Base-by-base conservation (phyloP, 331 rosid species). In the Stylosanthes scabra region DNA sequence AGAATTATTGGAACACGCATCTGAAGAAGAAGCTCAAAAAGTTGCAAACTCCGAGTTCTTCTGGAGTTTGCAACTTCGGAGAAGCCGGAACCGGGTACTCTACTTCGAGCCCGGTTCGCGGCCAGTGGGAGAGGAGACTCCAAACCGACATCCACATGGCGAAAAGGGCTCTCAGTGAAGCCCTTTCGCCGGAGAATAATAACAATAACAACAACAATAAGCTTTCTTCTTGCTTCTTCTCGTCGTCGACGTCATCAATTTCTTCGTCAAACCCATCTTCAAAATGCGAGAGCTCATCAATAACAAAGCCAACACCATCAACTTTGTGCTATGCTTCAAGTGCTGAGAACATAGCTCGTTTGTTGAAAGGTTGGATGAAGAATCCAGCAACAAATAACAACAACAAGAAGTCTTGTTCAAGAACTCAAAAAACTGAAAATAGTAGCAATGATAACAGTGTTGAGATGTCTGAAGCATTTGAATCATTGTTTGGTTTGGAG, bases 101-200 rank as follows among this genome's bases (percentile, higher is more conserved):
- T 37, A 31, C 76, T 27, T 78, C 90, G 29, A 83, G 77, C 46
- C 51, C 78, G 11, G 80, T 83, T 51, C 69, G 93, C 74, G 97
- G 97, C 0, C 96, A 91, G 27, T 91, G 97, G 97, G 97, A 91
- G 63, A 83, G 86, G 37, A 83, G 93, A 71, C 97, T 89, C 61
- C 97, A 92, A 80, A 88, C 93, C 8, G 90, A 92, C 55, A 92
- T 92, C 52, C 83, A 81, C 61, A 80, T 80, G 87, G 97, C 96
- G 1, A 86, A 88, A 25, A 83, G 81, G 67, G 97, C 97, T 4
- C 89, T 92, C 0, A 72, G 79, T 27, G 96, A 92, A 25, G 97
- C 97, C 2, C 83, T 92, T 20, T 84, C 89, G 11, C 92, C 96
- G 12, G 85, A 88, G 31, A 84, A 46, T 11, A 46, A 83, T 31